Percentiles rank a stretch among this genome's conserved stretches.
Evolutionary conservation across 208 protist species (phyloP).

Genomic region (Acanthamoeba sp.): DNA sequence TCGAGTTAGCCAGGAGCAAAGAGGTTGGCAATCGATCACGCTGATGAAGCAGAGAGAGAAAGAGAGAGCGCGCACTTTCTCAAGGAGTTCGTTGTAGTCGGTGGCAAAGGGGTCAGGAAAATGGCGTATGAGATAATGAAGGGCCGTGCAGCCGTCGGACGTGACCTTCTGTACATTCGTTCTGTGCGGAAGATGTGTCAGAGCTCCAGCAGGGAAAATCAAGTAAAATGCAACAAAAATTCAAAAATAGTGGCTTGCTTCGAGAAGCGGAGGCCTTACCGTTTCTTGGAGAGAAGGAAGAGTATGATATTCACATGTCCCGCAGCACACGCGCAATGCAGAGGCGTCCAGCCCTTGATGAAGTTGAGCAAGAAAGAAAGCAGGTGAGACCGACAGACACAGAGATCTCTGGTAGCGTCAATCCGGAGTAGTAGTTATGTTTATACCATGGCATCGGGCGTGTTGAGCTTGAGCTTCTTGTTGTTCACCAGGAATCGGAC

Average conservation of each 20-base stretch:
- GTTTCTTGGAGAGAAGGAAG: constrained; percentile 46
- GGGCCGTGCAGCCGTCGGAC: background rate
- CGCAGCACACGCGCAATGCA: constrained; percentile 8
- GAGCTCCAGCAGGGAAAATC: background rate
- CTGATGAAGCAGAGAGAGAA: background rate
- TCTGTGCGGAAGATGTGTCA: background rate
- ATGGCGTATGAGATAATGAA: background rate
- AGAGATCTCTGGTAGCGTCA: background rate
- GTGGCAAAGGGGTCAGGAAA: background rate
- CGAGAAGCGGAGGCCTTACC: background rate
- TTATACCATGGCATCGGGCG: constrained; percentile 15
- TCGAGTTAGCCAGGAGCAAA: background rate
- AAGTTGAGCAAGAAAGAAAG: background rate
- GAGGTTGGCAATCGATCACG: background rate
- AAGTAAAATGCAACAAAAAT: background rate
- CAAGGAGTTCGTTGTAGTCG: constrained; percentile 20
- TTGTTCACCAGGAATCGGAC: constrained; percentile 35
- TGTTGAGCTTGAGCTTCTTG: constrained; percentile 50
- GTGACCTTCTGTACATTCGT: constrained; percentile 48
- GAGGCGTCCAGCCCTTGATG: background rate
- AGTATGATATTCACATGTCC: constrained; percentile 13
- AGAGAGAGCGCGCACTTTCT: background rate
- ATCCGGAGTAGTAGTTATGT: background rate
- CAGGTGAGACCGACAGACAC: background rate
- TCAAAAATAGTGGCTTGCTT: no score